Conservation (phyloP, 768 basidiomycete species). For the Rhodosporidiobolus odoratus region DNA sequence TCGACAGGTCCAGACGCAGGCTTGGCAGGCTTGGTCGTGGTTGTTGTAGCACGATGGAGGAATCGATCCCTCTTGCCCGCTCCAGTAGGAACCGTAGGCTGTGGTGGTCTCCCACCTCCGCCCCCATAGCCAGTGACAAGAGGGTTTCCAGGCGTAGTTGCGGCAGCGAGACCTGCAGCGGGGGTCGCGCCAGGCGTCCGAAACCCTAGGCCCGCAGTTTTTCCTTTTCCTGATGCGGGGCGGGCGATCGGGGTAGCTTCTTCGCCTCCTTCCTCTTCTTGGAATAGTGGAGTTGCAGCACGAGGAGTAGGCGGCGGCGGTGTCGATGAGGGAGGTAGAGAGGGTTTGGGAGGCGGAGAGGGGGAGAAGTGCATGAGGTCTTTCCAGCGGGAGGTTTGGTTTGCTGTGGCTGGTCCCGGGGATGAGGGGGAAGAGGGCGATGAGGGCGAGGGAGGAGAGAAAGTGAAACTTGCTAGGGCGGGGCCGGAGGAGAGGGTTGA, state of each 20-base stretch:
- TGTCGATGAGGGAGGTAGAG: not conserved
- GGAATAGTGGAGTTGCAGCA: not conserved
- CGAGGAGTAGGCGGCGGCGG: not conserved
- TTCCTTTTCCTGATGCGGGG: not conserved
- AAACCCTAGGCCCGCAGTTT: not conserved
- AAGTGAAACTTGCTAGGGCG: no score
- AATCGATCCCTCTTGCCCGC: not conserved
- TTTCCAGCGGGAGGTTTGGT: conserved; percentile 3
- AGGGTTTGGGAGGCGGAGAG: not conserved
- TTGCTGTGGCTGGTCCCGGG: not conserved
- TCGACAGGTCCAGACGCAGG: no score
- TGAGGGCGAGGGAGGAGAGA: not conserved
- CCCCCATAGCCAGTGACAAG: not conserved
- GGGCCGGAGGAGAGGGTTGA: not conserved
- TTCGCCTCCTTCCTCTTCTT: not conserved
- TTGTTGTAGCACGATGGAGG: conserved; percentile 7
- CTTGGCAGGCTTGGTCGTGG: no score
- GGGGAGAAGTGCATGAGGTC: conserved; percentile 4
- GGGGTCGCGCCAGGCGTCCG: not conserved
- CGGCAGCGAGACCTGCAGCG: not conserved
- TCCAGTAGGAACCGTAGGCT: not conserved
- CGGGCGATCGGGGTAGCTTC: no score
- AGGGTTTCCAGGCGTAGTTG: not conserved
- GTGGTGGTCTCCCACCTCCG: not conserved
- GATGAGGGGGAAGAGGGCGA: not conserved